Conservation (phyloP, 805 yeast genomes). For the Lipomyces japonicus region DNA sequence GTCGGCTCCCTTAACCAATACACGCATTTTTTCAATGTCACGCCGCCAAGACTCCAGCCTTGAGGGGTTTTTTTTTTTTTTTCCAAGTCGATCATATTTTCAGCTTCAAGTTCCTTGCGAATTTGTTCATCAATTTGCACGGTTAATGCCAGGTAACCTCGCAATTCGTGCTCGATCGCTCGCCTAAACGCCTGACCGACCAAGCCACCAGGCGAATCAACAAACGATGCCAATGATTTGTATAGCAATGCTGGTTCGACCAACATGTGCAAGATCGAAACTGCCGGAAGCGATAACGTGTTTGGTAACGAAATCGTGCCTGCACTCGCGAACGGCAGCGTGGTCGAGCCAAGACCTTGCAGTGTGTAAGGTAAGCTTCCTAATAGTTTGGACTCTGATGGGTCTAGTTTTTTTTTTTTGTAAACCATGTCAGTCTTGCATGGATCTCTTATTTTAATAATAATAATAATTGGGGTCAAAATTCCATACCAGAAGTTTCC, state of each 20-base stretch:
- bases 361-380: slow-evolving; percentile 35
- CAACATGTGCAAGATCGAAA: slow-evolving; percentile 52
- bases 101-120: slow-evolving; percentile 35
- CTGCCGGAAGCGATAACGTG: slow-evolving; percentile 52
- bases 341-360: slow-evolving; percentile 34
- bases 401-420: too few species aligned
- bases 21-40: slow-evolving; percentile 40
- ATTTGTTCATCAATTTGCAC: slow-evolving; percentile 45
- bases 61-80: slow-evolving; percentile 12
- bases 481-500: slow-evolving; percentile 14
- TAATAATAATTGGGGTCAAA: not conserved
- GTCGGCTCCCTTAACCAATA: slow-evolving; percentile 50
- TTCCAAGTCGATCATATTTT: slow-evolving; percentile 29
- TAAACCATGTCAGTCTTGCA: too few species aligned
- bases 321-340: slow-evolving; percentile 19
- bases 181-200: slow-evolving; percentile 60
- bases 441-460: too few species aligned
- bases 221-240: slow-evolving; percentile 42
- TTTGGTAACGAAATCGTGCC: slow-evolving; percentile 44
- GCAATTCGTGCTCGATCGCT: slow-evolving; percentile 44
- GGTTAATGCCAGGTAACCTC: slow-evolving; percentile 44
- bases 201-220: slow-evolving; percentile 46
- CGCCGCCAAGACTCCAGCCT: slow-evolving; percentile 26
- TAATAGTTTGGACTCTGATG: slow-evolving; percentile 28
- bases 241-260: slow-evolving; percentile 73